phyloP scores from a whole-genome alignment of 139 green algal genomes.

The Volvox reticuliferus region DNA sequence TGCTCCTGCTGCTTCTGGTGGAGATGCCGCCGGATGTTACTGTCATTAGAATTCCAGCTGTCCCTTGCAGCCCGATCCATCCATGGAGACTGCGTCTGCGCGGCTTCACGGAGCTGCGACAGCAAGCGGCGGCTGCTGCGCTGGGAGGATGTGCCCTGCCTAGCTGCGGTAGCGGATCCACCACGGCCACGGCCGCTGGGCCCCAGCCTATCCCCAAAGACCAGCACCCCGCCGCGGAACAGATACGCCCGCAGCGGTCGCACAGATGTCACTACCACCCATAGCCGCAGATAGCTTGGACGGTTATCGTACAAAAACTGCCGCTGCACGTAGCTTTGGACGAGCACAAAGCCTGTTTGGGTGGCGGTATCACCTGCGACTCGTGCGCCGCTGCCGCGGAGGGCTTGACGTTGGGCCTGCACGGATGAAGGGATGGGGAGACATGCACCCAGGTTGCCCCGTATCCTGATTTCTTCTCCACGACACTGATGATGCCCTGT shows the following conservation, averaged over 20 bases:
- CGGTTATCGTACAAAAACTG: constrained; percentile 64
- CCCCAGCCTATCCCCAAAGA: constrained; percentile 62
- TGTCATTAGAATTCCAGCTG: not conserved
- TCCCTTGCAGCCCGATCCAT: not conserved
- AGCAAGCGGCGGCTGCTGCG: not conserved
- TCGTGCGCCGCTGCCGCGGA: not conserved
- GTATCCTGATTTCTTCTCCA: too few species aligned
- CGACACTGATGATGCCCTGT: too few species aligned
- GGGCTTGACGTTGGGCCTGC: constrained; percentile 34
- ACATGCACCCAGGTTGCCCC: too few species aligned
- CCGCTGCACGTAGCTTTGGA: constrained; percentile 68
- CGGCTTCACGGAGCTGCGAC: not conserved
- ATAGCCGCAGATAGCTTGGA: constrained; percentile 78
- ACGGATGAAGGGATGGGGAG: too few species aligned
- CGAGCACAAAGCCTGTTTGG: constrained; percentile 57
- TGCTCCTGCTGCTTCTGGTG: constrained; percentile 31
- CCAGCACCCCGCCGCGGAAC: constrained; percentile 69
- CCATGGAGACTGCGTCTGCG: not conserved
- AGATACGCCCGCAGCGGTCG: constrained; percentile 66
- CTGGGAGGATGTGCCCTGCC: too few species aligned
- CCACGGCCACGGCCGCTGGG: not conserved
- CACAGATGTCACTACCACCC: constrained; percentile 68
- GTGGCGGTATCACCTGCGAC: not conserved
- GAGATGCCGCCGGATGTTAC: not conserved
- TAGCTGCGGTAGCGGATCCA: not conserved